Conservation (phyloP, 441 rosid genomes). For the Breynia disticha region DNA sequence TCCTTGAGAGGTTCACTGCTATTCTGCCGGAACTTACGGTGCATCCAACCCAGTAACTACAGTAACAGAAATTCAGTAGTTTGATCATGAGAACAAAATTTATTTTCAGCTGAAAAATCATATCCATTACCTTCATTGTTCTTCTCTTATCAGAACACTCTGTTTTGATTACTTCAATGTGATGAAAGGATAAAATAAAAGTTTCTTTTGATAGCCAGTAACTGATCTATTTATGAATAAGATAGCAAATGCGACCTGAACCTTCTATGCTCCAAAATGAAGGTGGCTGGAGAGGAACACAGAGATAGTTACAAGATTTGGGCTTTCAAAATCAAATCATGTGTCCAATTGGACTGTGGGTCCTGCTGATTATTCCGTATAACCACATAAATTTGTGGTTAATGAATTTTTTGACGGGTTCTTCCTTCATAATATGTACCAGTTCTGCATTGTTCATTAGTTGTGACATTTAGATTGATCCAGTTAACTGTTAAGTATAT, state of each 20-base stretch:
- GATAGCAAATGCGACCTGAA: conserved; percentile 16
- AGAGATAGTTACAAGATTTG: conserved; percentile 46
- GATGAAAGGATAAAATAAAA: conserved; percentile 12
- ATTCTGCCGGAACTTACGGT: conserved; percentile 62
- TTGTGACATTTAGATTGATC: not conserved
- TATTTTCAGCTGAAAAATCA: not conserved
- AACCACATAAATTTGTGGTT: conserved; percentile 1
- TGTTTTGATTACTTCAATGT: conserved; percentile 12
- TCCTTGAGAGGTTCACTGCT: conserved; percentile 51
- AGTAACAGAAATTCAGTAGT: conserved; percentile 6
- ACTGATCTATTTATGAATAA: conserved; percentile 20
- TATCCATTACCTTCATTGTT: conserved; percentile 44
- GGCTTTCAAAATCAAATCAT: conserved; percentile 42
- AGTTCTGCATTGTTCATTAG: conserved; percentile 2
- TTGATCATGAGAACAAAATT: too few species aligned
- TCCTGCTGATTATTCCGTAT: conserved; percentile 23
- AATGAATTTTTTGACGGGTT: conserved; percentile 12
- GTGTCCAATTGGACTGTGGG: conserved; percentile 36
- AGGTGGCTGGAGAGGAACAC: conserved; percentile 44
- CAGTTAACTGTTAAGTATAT: not conserved
- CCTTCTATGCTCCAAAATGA: conserved; percentile 20
- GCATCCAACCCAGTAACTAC: conserved; percentile 88
- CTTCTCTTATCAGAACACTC: conserved; percentile 16
- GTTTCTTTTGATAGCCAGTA: conserved; percentile 16
- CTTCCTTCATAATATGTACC: not conserved